Evolutionary conservation across 2,329 filamentous ascomycete genomes (phyloP).

Genomic region (Claviceps sp.): DNA sequence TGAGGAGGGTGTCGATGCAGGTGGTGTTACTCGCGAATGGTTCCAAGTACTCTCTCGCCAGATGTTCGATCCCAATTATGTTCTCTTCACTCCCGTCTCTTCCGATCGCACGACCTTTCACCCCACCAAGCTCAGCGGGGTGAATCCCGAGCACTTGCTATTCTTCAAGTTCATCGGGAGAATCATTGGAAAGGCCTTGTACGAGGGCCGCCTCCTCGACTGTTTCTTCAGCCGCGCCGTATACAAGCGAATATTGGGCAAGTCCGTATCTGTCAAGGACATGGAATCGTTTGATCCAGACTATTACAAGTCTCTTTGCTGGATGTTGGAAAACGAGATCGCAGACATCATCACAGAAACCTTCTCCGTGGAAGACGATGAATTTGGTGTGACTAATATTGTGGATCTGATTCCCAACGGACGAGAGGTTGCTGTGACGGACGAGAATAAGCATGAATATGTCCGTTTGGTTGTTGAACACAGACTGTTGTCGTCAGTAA

Average conservation of each 20-base stretch:
- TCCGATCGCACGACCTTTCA: slow-evolving; percentile 98
- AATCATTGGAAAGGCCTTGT: slow-evolving; percentile 94
- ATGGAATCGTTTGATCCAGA: slow-evolving; percentile 98
- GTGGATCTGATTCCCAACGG: slow-evolving; percentile 81
- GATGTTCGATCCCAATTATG: slow-evolving; percentile 99
- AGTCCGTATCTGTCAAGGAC: slow-evolving; percentile 92
- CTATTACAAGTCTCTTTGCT: slow-evolving; percentile 96
- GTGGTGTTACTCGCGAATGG: slow-evolving; percentile 96
- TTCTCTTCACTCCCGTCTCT: slow-evolving; percentile 88
- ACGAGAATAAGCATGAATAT: slow-evolving; percentile 98
- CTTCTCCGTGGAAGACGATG: slow-evolving; percentile 87
- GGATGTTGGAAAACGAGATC: slow-evolving; percentile 98
- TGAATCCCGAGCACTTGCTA: slow-evolving; percentile 90
- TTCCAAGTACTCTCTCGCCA: slow-evolving; percentile 94
- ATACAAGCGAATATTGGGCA: slow-evolving; percentile 93
- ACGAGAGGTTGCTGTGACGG: slow-evolving; percentile 82
- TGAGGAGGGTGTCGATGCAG: slow-evolving; percentile 94
- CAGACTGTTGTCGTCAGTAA: slow-evolving; percentile 79
- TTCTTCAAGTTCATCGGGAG: slow-evolving; percentile 99
- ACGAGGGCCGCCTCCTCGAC: slow-evolving; percentile 88
- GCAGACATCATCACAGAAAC: slow-evolving; percentile 95
- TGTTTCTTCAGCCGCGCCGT: slow-evolving; percentile 98
- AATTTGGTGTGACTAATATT: slow-evolving; percentile 78
- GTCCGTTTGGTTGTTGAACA: slow-evolving; percentile 90
- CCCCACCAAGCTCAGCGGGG: slow-evolving; percentile 81